Evolutionary conservation across 148 eudicot genomes (phyloP).

Genomic region (Chenopodium berlandieri): DNA sequence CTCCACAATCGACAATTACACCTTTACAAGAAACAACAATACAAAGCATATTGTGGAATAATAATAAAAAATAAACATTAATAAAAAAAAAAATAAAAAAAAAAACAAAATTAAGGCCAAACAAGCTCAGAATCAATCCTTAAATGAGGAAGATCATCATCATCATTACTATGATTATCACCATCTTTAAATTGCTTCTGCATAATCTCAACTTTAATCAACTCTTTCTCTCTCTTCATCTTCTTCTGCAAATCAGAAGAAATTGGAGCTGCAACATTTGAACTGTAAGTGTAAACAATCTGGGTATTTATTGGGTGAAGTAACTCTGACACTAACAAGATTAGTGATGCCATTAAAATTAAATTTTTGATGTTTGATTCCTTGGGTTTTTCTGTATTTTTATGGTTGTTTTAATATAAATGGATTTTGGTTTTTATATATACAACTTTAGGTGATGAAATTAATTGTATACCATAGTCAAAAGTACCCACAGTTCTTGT

Average conservation of each 20-base stretch:
- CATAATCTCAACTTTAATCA: background rate
- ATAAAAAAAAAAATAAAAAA: background rate
- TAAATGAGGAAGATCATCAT: conserved; percentile 24
- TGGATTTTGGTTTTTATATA: background rate
- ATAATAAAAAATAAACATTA: background rate
- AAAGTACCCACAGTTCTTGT: background rate
- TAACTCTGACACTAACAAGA: conserved; percentile 31
- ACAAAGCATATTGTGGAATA: background rate
- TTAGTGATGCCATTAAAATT: conserved; percentile 33
- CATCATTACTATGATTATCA: conserved; percentile 7
- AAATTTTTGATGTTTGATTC: background rate
- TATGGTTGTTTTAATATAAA: background rate
- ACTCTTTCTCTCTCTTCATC: background rate
- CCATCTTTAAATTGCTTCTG: background rate
- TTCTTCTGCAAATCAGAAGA: background rate
- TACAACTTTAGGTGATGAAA: background rate
- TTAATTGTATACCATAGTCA: background rate
- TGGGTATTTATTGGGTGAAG: conserved; percentile 29
- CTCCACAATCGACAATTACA: background rate
- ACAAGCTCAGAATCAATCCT: conserved; percentile 31
- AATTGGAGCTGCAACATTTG: background rate
- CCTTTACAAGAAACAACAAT: background rate
- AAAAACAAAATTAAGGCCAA: conserved; percentile 24
- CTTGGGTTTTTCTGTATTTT: background rate
- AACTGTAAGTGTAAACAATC: conserved; percentile 10